phyloP scores from a whole-genome alignment of 305 asterid genomes.

The Petunia hybrid region DNA sequence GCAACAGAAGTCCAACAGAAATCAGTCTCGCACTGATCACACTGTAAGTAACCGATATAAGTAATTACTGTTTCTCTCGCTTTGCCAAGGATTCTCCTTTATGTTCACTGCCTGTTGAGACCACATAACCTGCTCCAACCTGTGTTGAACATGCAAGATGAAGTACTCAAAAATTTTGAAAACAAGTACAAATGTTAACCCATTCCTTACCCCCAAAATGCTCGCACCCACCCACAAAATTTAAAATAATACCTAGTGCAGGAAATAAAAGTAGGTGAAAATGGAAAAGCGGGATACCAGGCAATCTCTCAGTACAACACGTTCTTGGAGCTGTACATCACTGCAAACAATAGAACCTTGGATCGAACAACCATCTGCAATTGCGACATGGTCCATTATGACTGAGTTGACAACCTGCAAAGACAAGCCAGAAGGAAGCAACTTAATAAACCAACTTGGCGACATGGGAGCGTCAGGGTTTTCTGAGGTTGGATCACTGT shows the following conservation, averaged over 20 bases:
- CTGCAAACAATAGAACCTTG: conserved; percentile 95
- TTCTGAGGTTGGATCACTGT: neutral
- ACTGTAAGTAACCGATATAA: neutral
- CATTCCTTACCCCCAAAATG: neutral
- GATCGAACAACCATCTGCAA: conserved; percentile 93
- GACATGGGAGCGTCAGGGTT: neutral
- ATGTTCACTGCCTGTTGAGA: conserved; percentile 81
- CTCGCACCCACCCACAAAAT: neutral
- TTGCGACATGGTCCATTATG: conserved; percentile 85
- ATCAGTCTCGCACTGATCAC: neutral
- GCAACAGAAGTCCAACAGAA: conserved; percentile 9
- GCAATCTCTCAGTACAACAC: conserved; percentile 86
- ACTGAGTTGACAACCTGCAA: conserved; percentile 89
- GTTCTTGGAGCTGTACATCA: conserved; percentile 94
- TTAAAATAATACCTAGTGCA: neutral
- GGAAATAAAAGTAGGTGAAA: conserved; percentile 30
- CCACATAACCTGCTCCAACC: conserved; percentile 97
- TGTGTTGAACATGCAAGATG: conserved; percentile 37
- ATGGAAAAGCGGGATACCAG: conserved; percentile 53
- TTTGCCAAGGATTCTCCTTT: conserved; percentile 93
- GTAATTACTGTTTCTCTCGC: conserved; percentile 65
- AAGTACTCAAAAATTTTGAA: neutral
- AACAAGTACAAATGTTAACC: neutral
- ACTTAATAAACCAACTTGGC: conserved; percentile 4
- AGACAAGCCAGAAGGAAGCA: neutral